Percentiles rank a stretch among this genome's conserved stretches.
phyloP scores from a whole-genome alignment of 441 rosid species.

The Eutrema salsugineum region DNA sequence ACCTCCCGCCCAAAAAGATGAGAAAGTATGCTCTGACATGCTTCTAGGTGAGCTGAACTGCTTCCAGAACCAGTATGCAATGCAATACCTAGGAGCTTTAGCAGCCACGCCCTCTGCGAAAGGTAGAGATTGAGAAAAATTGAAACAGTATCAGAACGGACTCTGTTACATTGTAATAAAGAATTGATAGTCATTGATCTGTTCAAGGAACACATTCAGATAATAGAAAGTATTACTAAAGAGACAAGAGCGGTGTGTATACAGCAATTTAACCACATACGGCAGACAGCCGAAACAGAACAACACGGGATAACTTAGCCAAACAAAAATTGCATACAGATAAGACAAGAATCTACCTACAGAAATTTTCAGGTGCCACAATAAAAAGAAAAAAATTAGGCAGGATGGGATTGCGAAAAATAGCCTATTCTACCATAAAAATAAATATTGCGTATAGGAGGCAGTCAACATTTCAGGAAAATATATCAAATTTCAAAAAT shows the following conservation, averaged over 20 bases:
- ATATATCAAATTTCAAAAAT: neutral
- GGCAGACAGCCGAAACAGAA: neutral
- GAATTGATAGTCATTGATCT: neutral
- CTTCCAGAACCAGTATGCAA: slow-evolving; percentile 74
- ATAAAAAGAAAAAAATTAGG: neutral
- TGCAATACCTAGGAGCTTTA: slow-evolving; percentile 88
- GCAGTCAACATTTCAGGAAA: neutral
- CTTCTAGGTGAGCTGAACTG: slow-evolving; percentile 63
- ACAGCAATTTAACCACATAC: neutral
- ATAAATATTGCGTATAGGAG: neutral
- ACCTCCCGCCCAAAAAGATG: slow-evolving; percentile 77
- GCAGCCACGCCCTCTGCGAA: slow-evolving; percentile 92
- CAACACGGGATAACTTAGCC: neutral
- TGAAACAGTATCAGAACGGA: slow-evolving; percentile 4
- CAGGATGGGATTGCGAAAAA: neutral
- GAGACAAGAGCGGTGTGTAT: neutral
- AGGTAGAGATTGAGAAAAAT: slow-evolving; percentile 15
- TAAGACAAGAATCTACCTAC: neutral
- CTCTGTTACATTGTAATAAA: neutral
- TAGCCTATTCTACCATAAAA: neutral
- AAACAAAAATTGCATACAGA: neutral
- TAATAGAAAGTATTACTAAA: neutral
- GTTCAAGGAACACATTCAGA: neutral
- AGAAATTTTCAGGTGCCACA: neutral
- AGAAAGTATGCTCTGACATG: slow-evolving; percentile 71